These are phyloP conservation scores for Cutaneotrichosporon mucoides DNA, from an alignment of 1,284 basidiomycete genomes.

Conservation along the genomic window DNA sequence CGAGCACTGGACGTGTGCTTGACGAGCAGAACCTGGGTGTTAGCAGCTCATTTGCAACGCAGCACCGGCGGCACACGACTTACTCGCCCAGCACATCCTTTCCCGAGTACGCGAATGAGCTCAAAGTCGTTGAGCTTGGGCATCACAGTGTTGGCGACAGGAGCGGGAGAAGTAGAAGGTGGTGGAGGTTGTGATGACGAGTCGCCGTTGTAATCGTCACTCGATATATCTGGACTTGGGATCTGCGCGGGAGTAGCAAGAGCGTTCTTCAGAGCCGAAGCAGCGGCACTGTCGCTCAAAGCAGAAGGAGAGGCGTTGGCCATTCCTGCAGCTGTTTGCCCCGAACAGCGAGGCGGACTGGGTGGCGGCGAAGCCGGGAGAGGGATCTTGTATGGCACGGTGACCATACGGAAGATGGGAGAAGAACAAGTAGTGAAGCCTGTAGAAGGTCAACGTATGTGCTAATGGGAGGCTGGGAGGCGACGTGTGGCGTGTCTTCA, in stretches of 20 bases:
- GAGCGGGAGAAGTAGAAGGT: too few species aligned
- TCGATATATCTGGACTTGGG: slow-evolving; percentile 10
- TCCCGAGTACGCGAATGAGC: slow-evolving; percentile 90
- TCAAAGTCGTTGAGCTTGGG: slow-evolving; percentile 79
- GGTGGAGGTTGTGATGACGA: neutral
- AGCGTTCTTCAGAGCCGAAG: neutral
- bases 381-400: slow-evolving; percentile 13
- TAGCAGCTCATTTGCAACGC: too few species aligned
- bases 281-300: neutral
- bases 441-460: neutral
- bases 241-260: slow-evolving; percentile 1
- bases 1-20: slow-evolving; percentile 65
- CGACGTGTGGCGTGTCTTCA: too few species aligned
- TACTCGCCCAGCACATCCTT: slow-evolving; percentile 89
- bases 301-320: neutral
- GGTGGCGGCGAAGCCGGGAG: slow-evolving; percentile 18
- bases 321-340: neutral
- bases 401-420: slow-evolving; percentile 10
- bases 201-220: slow-evolving; percentile 4
- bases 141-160: neutral
- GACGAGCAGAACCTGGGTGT: slow-evolving; percentile 66
- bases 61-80: slow-evolving; percentile 14
- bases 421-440: neutral
- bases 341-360: slow-evolving; percentile 14
- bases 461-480: too few species aligned